Base-by-base conservation (phyloP, 2,329 filamentous ascomycete species). In the Aureobasidium sp. region DNA sequence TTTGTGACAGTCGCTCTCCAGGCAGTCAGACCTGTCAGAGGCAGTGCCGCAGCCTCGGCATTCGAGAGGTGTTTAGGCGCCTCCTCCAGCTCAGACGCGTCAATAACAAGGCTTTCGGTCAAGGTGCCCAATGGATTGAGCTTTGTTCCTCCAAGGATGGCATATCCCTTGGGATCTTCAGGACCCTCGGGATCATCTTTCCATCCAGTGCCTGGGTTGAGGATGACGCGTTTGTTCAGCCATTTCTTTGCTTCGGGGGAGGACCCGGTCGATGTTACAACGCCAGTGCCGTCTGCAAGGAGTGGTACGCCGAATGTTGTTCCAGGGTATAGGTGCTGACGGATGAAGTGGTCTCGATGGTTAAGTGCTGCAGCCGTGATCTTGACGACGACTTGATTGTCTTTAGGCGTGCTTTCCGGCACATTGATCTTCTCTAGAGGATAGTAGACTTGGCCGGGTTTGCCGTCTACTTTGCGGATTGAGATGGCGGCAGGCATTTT, bases 281-380 rank as follows among this genome's bases (percentile, higher is more conserved):
- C 78, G 61, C 92, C 93, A 68, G 83, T 87, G 66, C 90, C 93
- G 72, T 97, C 93, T 64, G 91, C 86, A 29, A 96, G 82, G 45
- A 97, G 78, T 0, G 93, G 90, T 6, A 86, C 80, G 64, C 84
- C 82, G 74, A 96, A 96, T 14, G 88, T 87, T 59, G 91, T 88
- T 68, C 84, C 88, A 0, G 93, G 93, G 79, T 97, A 97, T 44
- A 96, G 85, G 71, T 92, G 88, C 74, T 94, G 91, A 61, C 93
- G 89, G 75, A 96, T 89, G 78, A 97, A 97, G 68, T 96, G 85
- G 75, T 97, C 94, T 69, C 92, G 89, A 78, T 97, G 94, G 79
- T 97, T 97, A 56, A 97, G 85, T 15, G 93, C 88, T 1, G 87
- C 89, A 57, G 91, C 89, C 39, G 84, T 82, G 70, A 97, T 79